A percentile compares a stretch with the other conserved stretches of the same genome.
Conservation (phyloP, 345 rosid genomes). For the Trapa incisa region DNA sequence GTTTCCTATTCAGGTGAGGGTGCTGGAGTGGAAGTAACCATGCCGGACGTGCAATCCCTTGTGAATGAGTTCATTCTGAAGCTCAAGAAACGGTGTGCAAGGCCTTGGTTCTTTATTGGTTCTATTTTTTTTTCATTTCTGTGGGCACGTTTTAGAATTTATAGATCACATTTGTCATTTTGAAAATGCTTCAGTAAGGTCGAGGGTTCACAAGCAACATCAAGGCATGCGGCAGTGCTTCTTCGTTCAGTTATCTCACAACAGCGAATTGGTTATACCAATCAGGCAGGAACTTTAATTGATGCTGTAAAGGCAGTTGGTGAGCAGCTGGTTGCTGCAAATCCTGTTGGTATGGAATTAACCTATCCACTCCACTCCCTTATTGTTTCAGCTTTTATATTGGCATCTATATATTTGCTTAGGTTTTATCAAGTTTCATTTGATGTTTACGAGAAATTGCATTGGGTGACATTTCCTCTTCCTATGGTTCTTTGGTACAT, state of each 20-base stretch:
- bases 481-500: background rate
- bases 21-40: slow-evolving; percentile 15
- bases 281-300: slow-evolving; percentile 77
- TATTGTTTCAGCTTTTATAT: background rate
- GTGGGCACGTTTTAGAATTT: background rate
- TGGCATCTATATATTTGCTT: background rate
- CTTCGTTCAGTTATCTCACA: slow-evolving; percentile 84
- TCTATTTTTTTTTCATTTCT: background rate
- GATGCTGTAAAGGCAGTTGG: slow-evolving; percentile 76
- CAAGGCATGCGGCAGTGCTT: slow-evolving; percentile 70
- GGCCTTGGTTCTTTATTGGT: background rate
- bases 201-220: slow-evolving; percentile 93
- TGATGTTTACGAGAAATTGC: background rate
- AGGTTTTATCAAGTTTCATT: background rate
- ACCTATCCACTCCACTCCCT: background rate
- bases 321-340: slow-evolving; percentile 69
- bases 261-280: slow-evolving; percentile 65
- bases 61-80: slow-evolving; percentile 70
- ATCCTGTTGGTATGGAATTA: slow-evolving; percentile 63
- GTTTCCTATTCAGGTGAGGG: slow-evolving; percentile 16
- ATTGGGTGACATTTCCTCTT: background rate
- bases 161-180: background rate
- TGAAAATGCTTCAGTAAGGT: slow-evolving; percentile 43
- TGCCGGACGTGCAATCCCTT: slow-evolving; percentile 78
- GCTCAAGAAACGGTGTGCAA: slow-evolving; percentile 66